These are phyloP conservation scores for Penicillium simplicissimum DNA, from an alignment of 495 filamentous ascomycete genomes.

Conservation along the genomic window DNA sequence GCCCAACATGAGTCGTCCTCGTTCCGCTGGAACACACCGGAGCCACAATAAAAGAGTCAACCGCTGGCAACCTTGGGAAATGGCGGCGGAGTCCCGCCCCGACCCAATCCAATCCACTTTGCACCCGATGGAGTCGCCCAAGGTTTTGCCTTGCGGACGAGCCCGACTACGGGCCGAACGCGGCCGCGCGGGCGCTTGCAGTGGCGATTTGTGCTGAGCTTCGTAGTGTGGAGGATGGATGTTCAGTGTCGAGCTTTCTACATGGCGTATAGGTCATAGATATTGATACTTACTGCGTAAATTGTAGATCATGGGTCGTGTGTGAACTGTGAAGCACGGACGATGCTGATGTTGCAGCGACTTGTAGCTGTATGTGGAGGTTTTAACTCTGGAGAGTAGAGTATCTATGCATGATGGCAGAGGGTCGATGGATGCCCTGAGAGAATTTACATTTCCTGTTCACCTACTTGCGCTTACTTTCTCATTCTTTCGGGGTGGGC, in stretches of 20 bases:
- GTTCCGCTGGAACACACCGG: neutral
- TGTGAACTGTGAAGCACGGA: neutral
- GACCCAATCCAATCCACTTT: conserved; percentile 21
- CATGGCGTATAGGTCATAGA: no score
- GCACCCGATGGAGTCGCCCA: conserved; percentile 18
- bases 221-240: neutral
- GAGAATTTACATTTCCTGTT: neutral
- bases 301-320: neutral
- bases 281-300: neutral
- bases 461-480: neutral
- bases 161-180: conserved; percentile 38
- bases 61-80: conserved; percentile 2
- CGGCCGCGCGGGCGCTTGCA: conserved; percentile 26
- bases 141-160: conserved; percentile 34
- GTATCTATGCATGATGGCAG: neutral
- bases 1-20: no score
- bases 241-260: neutral
- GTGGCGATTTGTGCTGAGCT: conserved; percentile 7
- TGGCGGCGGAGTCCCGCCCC: conserved; percentile 23
- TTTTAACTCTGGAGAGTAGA: neutral
- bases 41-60: neutral
- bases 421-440: neutral
- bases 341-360: neutral
- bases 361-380: neutral
- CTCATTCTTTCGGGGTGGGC: neutral